A percentile compares a stretch with the other conserved stretches of the same genome.
Evolutionary conservation across 2,329 filamentous ascomycete species (phyloP).

Genomic region (Xylariaceae sp.): DNA sequence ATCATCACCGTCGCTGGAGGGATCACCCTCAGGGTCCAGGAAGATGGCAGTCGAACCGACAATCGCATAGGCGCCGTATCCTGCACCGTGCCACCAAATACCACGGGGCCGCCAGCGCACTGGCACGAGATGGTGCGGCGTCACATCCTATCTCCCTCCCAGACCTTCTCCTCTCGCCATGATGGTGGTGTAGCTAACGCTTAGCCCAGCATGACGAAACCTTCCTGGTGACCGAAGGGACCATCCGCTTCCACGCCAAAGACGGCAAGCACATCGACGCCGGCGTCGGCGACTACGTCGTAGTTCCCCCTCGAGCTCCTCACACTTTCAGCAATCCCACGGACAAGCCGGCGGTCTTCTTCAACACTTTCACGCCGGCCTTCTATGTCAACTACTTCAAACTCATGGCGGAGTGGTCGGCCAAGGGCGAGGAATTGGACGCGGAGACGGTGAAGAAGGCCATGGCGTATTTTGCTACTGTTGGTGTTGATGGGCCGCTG

Average conservation of each 20-base stretch:
- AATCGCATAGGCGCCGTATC: conserved; percentile 4
- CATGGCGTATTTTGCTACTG: no score
- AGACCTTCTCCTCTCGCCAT: neutral
- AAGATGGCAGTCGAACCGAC: no score
- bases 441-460: no score
- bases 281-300: conserved; percentile 44
- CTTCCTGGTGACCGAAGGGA: conserved; percentile 46
- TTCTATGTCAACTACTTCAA: conserved; percentile 53
- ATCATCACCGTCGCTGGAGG: no score
- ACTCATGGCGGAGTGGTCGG: conserved; percentile 37
- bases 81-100: conserved; percentile 36
- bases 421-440: no score
- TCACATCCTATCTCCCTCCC: neutral
- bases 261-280: conserved; percentile 36
- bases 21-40: no score
- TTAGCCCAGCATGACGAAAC: conserved; percentile 41
- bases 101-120: conserved; percentile 38
- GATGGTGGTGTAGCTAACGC: conserved; percentile 2
- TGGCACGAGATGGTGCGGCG: conserved; percentile 50
- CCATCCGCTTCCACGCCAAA: conserved; percentile 42
- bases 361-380: conserved; percentile 50
- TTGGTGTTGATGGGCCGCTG: no score
- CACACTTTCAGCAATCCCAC: conserved; percentile 50
- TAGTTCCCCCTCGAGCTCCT: conserved; percentile 45
- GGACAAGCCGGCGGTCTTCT: conserved; percentile 43